Conservation (phyloP, 176 grass and related monocot genomes). For the Elaeis guineensis region DNA sequence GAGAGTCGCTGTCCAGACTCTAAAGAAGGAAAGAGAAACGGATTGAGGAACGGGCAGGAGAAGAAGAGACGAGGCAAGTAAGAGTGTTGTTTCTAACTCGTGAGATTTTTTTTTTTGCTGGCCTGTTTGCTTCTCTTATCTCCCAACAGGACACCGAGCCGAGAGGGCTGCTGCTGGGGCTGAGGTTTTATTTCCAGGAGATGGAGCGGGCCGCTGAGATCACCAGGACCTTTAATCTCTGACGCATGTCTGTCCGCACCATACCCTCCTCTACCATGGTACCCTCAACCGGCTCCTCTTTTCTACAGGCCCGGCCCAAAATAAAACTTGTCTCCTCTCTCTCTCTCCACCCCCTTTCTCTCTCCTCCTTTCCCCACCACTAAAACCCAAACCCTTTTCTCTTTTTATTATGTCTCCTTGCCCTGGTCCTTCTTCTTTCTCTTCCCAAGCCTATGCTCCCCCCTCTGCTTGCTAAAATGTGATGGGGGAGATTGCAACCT, state of each 20-base stretch:
- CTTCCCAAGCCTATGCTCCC: slow-evolving; percentile 11
- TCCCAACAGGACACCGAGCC: no score
- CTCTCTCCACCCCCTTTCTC: background rate
- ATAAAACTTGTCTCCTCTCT: background rate
- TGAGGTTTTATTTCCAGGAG: slow-evolving; percentile 5
- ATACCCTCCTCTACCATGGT: background rate
- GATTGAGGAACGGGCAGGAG: background rate
- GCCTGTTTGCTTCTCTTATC: no score
- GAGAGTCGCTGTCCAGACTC: slow-evolving; percentile 16
- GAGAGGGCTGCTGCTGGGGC: background rate
- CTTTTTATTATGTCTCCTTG: slow-evolving; percentile 39
- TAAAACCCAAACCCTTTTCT: slow-evolving; percentile 38
- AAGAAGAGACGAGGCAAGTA: background rate
- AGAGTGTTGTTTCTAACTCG: background rate
- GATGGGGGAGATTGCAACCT: slow-evolving; percentile 47
- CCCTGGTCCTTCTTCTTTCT: slow-evolving; percentile 28
- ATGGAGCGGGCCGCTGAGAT: slow-evolving; percentile 17
- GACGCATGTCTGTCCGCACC: background rate
- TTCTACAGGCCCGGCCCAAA: slow-evolving; percentile 15
- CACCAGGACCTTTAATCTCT: slow-evolving; percentile 19
- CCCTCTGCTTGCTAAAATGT: slow-evolving; percentile 40
- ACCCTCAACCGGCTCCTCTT: background rate
- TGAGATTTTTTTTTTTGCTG: no score
- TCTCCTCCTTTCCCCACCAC: slow-evolving; percentile 3
- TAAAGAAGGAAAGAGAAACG: background rate